These are phyloP conservation scores for Mortierella antarctica DNA, from an alignment of 192 early-diverging fungal species.

Conservation along the genomic window DNA sequence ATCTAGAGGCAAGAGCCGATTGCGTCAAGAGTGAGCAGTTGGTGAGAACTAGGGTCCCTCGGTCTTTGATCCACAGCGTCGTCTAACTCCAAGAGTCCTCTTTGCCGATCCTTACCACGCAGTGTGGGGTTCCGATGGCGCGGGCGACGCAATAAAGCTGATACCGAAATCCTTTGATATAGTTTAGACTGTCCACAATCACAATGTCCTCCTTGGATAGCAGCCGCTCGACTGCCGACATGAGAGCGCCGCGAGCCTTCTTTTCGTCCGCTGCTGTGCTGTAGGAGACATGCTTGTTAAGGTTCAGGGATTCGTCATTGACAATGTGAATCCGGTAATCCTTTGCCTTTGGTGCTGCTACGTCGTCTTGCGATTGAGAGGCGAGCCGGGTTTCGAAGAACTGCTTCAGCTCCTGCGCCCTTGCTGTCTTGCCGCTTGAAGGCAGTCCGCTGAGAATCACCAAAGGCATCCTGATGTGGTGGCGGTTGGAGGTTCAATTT, in stretches of 20 bases:
- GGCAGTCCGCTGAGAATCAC: slow-evolving; percentile 91
- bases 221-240: slow-evolving; percentile 91
- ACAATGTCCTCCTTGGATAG: slow-evolving; percentile 88
- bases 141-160: slow-evolving; percentile 93
- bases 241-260: slow-evolving; percentile 81
- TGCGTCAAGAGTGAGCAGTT: too few relatives aligned
- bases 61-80: too few relatives aligned
- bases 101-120: slow-evolving; percentile 65
- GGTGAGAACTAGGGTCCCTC: too few relatives aligned
- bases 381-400: slow-evolving; percentile 62
- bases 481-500: neutral
- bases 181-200: slow-evolving; percentile 95
- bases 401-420: slow-evolving; percentile 77
- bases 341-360: slow-evolving; percentile 20
- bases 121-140: slow-evolving; percentile 87
- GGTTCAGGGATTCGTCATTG: slow-evolving; percentile 74
- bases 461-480: slow-evolving; percentile 81
- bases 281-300: slow-evolving; percentile 44
- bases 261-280: slow-evolving; percentile 81
- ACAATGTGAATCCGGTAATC: slow-evolving; percentile 72
- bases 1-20: slow-evolving; percentile 6
- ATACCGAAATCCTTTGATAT: slow-evolving; percentile 99
- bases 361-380: slow-evolving; percentile 53
- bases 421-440: slow-evolving; percentile 88
- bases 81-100: too few relatives aligned